phyloP scores from a whole-genome alignment of 352 stramenopile species.

The Phytophthora sansomeana region DNA sequence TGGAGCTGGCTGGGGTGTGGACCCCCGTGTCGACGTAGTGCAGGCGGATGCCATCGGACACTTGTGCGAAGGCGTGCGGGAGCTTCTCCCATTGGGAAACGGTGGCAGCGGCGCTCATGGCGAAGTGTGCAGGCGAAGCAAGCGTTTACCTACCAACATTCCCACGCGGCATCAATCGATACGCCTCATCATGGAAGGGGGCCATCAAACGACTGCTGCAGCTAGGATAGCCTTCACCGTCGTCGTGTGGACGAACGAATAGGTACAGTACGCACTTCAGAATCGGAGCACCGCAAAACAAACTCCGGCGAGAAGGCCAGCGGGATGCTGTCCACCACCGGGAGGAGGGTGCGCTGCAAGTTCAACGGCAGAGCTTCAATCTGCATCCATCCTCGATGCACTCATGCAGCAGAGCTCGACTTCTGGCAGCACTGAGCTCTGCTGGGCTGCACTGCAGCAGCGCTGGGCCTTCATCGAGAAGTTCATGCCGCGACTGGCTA shows the following conservation, averaged over 20 bases:
- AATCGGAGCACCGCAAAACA: slow-evolving; percentile 31
- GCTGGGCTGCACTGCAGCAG: no score
- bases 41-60: slow-evolving; percentile 9
- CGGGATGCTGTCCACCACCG: slow-evolving; percentile 26
- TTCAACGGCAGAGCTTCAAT: slow-evolving; percentile 15
- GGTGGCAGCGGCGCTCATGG: not conserved
- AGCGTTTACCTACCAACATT: not conserved
- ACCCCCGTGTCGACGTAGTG: not conserved
- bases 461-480: no score
- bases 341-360: slow-evolving; percentile 7
- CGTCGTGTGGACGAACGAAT: not conserved
- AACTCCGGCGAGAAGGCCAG: slow-evolving; percentile 20
- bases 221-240: slow-evolving; percentile 11
- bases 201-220: not conserved
- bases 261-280: slow-evolving; percentile 19
- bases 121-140: not conserved
- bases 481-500: slow-evolving; percentile 5
- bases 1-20: not conserved
- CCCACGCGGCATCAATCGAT: not conserved
- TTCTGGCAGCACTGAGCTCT: no score
- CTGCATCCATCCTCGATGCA: not conserved
- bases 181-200: no score
- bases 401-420: slow-evolving; percentile 6
- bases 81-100: slow-evolving; percentile 2
- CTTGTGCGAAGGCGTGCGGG: slow-evolving; percentile 1